Base-by-base conservation (phyloP, 129 eudicot species). In the Flaveria brownii region DNA sequence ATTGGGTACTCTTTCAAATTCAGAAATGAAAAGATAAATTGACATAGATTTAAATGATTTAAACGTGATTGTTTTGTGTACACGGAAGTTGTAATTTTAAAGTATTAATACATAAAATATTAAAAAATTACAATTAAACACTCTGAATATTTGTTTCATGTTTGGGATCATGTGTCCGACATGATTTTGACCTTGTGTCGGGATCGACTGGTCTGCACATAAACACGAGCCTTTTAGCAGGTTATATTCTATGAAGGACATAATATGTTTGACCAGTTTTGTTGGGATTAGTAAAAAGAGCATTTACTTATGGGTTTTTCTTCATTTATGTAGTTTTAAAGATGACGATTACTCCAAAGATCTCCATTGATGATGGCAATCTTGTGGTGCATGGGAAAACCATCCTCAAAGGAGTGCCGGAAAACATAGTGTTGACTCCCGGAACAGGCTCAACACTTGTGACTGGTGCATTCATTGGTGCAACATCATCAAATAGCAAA, bases 341-440 rank as follows among this genome's bases (percentile, higher is more conserved):
- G 63, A 93, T 93, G 98, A 93, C 98, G 7, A 87, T 93, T 52
- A 91, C 96, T 25, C 91, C 98, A 14, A 91, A 84, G 28, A 93
- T 93, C 78, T 88, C 96, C 23, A 70, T 88, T 81, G 92, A 82
- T 70, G 87, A 70, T 23, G 93, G 91, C 54, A 88, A 91, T 84
- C 96, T 93, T 72, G 84, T 93, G 75, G 97, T 93, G 82, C 92
- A 93, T 79, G 97, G 98, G 61, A 93, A 86, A 82, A 90, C 97
- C 20, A 84, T 93, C 71, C 77, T 93, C 60, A 87, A 71, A 4
- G 87, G 88, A 28, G 97, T 93, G 68, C 86, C 96, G 9, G 97
- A 93, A 65, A 93, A 93, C 89, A 88, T 93, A 50, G 73, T 88
- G 77, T 68, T 93, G 74, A 91, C 96, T 22, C 96, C 97, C 8